These are phyloP conservation scores for Euphorbia celastroides DNA, from an alignment of 441 rosid species.

Conservation along the genomic window DNA sequence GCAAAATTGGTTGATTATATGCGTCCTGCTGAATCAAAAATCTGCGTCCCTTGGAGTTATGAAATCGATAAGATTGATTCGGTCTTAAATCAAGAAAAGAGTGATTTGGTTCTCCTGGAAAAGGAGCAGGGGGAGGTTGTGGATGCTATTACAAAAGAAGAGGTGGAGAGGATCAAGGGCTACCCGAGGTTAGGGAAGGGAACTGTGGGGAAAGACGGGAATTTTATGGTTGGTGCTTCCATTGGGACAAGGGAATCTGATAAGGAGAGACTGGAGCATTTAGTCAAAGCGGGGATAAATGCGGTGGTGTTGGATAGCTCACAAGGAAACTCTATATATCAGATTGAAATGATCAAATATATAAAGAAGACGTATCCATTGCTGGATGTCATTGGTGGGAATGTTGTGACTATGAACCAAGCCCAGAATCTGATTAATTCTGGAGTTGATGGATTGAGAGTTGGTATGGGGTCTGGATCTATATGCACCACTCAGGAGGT, in stretches of 20 bases:
- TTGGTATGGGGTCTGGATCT: conserved; percentile 95
- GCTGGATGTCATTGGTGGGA: conserved; percentile 84
- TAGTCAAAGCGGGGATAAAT: conserved; percentile 80
- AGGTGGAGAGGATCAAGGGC: conserved; percentile 62
- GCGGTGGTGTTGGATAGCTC: conserved; percentile 87
- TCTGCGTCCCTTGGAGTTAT: conserved; percentile 44
- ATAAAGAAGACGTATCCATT: conserved; percentile 57
- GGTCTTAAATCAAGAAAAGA: conserved; percentile 34
- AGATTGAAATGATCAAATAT: conserved; percentile 79
- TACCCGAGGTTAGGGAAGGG: conserved; percentile 66
- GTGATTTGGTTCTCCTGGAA: conserved; percentile 52
- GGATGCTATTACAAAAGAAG: conserved; percentile 60
- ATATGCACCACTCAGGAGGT: conserved; percentile 97
- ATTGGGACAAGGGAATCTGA: conserved; percentile 78
- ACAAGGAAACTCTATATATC: conserved; percentile 84
- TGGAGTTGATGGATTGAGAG: conserved; percentile 81
- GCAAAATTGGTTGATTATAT: conserved; percentile 49
- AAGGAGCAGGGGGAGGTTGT: conserved; percentile 54
- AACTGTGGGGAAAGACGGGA: conserved; percentile 55
- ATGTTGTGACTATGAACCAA: conserved; percentile 83
- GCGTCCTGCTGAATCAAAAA: conserved; percentile 37
- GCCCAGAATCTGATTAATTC: conserved; percentile 80
- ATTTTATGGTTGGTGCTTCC: conserved; percentile 92
- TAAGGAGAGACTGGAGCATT: conserved; percentile 70
- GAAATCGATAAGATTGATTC: conserved; percentile 48